Conservation (phyloP, 2,329 filamentous ascomycete genomes). For the Paecilomyces dactylethromorphus region DNA sequence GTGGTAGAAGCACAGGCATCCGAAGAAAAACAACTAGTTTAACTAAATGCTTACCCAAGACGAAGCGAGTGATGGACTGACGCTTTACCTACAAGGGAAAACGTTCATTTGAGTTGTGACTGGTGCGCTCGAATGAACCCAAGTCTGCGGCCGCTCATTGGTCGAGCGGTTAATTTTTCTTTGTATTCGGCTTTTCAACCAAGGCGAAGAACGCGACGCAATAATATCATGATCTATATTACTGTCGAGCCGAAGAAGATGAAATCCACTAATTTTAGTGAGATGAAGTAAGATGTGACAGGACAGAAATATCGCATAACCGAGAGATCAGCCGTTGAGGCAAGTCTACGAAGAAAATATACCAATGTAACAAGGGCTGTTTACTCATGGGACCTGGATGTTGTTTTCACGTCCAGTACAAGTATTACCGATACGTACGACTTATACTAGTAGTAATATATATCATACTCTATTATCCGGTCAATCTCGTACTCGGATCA, state of each 20-base stretch:
- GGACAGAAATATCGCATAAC: no score
- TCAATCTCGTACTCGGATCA: background rate
- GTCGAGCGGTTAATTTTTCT: background rate
- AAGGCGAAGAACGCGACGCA: background rate
- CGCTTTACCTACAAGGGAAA: background rate
- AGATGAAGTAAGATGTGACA: no score
- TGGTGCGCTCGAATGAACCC: background rate
- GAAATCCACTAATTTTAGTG: no score
- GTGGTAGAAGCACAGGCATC: background rate
- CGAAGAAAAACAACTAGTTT: background rate
- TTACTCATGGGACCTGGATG: background rate
- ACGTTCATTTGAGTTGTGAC: background rate
- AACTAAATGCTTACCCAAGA: background rate
- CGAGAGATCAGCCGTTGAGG: no score
- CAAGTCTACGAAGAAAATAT: no score
- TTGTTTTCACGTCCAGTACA: background rate
- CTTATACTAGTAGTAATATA: background rate
- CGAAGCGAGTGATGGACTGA: background rate
- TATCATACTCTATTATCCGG: background rate
- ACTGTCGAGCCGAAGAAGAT: no score
- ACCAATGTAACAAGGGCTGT: no score
- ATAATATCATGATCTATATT: background rate
- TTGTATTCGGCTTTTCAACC: background rate
- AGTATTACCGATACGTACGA: background rate
- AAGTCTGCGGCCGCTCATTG: background rate